Evolutionary conservation across 768 basidiomycete species (phyloP).

Genomic region (Suillus sp.): DNA sequence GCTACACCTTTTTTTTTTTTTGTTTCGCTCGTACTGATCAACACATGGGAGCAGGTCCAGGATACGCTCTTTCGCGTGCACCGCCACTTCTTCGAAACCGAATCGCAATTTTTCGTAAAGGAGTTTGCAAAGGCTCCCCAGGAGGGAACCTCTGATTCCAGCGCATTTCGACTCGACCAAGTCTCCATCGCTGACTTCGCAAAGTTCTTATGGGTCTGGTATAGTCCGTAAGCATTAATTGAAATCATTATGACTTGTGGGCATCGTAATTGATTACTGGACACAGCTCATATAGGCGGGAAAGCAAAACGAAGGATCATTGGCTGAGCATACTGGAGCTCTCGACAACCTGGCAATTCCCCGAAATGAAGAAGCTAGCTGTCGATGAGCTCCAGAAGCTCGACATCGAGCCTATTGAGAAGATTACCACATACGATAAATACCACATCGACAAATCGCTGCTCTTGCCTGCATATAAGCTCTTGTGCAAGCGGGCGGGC

Average conservation of each 20-base stretch:
- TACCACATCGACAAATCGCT: constrained; percentile 50
- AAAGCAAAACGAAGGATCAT: constrained; percentile 44
- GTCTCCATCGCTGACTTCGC: constrained; percentile 43
- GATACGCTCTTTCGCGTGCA: not conserved
- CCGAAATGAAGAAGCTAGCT: constrained; percentile 50
- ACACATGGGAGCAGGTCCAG: not conserved
- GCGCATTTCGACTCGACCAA: constrained; percentile 20
- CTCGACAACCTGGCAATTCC: constrained; percentile 56
- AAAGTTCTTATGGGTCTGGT: constrained; percentile 55
- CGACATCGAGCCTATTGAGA: constrained; percentile 48
- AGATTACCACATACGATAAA: constrained; percentile 57
- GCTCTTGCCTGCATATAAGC: constrained; percentile 54
- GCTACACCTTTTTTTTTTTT: not conserved
- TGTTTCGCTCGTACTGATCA: not conserved
- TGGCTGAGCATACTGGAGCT: constrained; percentile 61
- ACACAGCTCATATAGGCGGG: constrained; percentile 56
- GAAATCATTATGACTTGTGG: not conserved
- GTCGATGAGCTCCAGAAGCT: constrained; percentile 57
- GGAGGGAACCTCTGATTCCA: not conserved
- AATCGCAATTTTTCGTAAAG: constrained; percentile 34
- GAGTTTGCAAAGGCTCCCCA: constrained; percentile 21
- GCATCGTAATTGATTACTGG: not conserved
- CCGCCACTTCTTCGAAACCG: constrained; percentile 30
- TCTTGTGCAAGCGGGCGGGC: constrained; percentile 51
- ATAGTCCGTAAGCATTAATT: constrained; percentile 46